Base-by-base conservation (phyloP, 495 filamentous ascomycete species). In the Penicillium mononematosum region DNA sequence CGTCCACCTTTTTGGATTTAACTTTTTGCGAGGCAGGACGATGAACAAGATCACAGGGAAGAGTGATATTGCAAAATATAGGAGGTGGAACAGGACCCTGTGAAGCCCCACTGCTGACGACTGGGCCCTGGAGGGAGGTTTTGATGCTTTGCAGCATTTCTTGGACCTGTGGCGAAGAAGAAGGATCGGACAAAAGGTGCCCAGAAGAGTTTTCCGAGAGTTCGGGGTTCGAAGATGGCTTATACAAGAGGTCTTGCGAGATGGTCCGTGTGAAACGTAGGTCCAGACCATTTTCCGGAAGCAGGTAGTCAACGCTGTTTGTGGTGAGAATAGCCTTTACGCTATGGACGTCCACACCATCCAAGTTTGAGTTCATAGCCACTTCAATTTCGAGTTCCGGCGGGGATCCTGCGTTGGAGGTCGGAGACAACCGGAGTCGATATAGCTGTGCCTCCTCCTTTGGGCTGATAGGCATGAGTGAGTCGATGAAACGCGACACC, bases 211-310 rank as follows among this genome's bases (percentile, higher is more conserved):
- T 70, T 32, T 70, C 66, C 2, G 70, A 72, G 48, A 75, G 10
- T 10, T 50, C 32, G 24, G 50, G 22, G 12, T 43, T 14, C 14
- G 36, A 6, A 19, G 50, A 44, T 19, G 36, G 11, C 9, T 32
- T 19, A 16, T 42, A 25, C 7, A 65, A 59, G 24, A 75, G 41
- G 7, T 77, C 64, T 1, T 53, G 61, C 46, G 66, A 69, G 19
- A 72, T 24, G 16, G 61, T 74, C 27, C 72, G 68, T 5, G 72
- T 74, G 48, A 78, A 78, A 4, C 75, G 75, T 27, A 78, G 60
- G 54, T 78, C 76, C 29, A 70, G 50, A 3, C 68, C 58, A 36
- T 63, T 70, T 57, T 78, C 76, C 4, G 76, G 76, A 12, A 78
- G 65, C 11, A 78, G 63, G 53, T 75, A 77, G 46, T 78, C 75